Evolutionary conservation across 768 basidiomycete genomes (phyloP), one percentile per base, ranked within the genome.

Genomic region (Phylloporus sp.): DNA sequence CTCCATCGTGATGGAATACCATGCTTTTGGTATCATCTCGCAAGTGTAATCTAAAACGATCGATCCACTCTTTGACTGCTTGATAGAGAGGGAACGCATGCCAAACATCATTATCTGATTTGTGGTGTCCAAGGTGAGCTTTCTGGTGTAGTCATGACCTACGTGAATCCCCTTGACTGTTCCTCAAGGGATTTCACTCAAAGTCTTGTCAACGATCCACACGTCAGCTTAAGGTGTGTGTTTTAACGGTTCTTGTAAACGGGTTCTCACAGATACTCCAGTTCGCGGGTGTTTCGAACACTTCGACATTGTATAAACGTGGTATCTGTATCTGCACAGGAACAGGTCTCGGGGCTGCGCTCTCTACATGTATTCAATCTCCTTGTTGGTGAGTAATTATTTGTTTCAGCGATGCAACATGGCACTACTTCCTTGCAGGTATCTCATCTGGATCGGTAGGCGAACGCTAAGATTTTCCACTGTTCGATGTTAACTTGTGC

Each of bases 291-390:
- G 85, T 89, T 31, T 88, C 86, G 26, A 88, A 91, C 66, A 87
- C 88, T 2, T 89, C 87, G 5, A 81, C 77, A 4, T 70, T 91
- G n/a, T 91, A 90, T 71, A 84, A 76, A 57, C 82, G 86, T 49
- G 88, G 88, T 18, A 85, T 91, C 59, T 84, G 88, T 55, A 80
- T 91, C 41, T 90, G 88, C 68, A 91, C 88, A 0, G 88, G 88
- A 32, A 89, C 88, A 11, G 88, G 88, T 53, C 81, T 91, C 56
- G 88, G 88, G 23, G 85, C 88, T 35, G 86, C 86, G 4, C 77
- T 91, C 35, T 82, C 87, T 18, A 90, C 88, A 18, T 85, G 85
- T 61, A 73, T 88, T n/a, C 85, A 91, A 63, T 86, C 81, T 16
- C 80, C 84, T 5, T 68, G 83, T 68, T 87, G 85, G 86, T 86